Conservation (phyloP, 495 filamentous ascomycete species). For the Penicillium fimorum region DNA sequence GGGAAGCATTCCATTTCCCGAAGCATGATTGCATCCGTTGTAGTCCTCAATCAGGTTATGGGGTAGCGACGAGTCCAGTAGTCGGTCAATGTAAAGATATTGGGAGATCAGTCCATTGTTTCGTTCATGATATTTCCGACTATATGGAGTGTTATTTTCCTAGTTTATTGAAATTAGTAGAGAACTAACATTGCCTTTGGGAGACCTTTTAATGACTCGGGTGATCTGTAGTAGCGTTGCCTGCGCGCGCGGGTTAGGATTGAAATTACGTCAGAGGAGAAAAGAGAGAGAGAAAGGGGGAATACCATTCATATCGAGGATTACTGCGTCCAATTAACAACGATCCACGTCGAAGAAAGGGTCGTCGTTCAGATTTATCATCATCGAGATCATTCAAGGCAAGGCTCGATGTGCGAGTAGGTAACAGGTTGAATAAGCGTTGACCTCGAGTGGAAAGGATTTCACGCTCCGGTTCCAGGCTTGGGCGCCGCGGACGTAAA, state of each 20-base stretch:
- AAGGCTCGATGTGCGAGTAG: constrained; percentile 26
- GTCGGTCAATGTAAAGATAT: constrained; percentile 87
- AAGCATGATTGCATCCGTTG: constrained; percentile 26
- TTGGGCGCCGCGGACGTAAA: constrained; percentile 31
- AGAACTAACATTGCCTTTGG: constrained; percentile 31
- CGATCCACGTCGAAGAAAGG: constrained; percentile 21
- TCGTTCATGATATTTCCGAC: constrained; percentile 76
- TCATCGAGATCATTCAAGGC: constrained; percentile 26
- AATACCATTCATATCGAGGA: constrained; percentile 39
- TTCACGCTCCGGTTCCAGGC: constrained; percentile 33
- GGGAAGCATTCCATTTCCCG: constrained; percentile 9
- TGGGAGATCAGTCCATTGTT: constrained; percentile 81
- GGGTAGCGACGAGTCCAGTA: constrained; percentile 84
- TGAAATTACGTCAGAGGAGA: background rate
- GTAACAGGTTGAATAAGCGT: constrained; percentile 31
- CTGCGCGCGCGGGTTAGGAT: constrained; percentile 13
- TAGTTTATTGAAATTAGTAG: background rate
- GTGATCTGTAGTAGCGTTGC: constrained; percentile 36
- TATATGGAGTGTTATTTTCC: constrained; percentile 9
- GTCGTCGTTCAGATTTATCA: constrained; percentile 10
- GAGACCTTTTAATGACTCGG: constrained; percentile 29
- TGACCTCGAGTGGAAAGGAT: constrained; percentile 41
- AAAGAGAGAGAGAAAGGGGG: background rate
- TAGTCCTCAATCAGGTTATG: constrained; percentile 88
- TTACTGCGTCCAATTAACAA: constrained; percentile 38